These are phyloP conservation scores for Climacium dendroides DNA, from an alignment of 225 moss, liverwort and hornwort species.

Conservation along the genomic window DNA sequence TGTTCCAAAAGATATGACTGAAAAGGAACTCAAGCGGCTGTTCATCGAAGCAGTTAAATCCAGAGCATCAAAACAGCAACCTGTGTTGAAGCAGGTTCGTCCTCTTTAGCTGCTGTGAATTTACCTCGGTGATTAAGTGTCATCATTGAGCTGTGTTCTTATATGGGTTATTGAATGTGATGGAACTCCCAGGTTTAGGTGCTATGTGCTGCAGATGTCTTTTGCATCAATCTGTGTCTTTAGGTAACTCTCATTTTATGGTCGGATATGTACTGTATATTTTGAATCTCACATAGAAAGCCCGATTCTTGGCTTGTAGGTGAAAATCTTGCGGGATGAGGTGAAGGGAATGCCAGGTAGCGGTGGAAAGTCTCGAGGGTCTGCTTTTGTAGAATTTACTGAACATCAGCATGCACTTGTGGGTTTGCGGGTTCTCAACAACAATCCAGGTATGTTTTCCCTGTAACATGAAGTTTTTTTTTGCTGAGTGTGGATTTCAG, in stretches of 20 bases:
- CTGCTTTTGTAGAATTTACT: conserved; percentile 90
- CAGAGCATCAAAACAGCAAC: conserved; percentile 90
- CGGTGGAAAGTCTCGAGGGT: conserved; percentile 64
- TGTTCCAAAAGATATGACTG: conserved; percentile 64
- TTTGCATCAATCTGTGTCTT: neutral
- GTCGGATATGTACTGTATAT: neutral
- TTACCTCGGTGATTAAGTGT: neutral
- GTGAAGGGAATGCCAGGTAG: conserved; percentile 40
- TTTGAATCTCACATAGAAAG: neutral
- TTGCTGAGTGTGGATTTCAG: neutral
- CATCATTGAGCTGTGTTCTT: neutral
- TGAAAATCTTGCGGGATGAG: conserved; percentile 81
- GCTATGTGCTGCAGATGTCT: neutral
- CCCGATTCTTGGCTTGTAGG: conserved; percentile 28
- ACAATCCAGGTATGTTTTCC: conserved; percentile 65
- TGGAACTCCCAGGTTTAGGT: neutral
- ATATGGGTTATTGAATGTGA: neutral
- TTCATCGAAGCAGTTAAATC: conserved; percentile 74
- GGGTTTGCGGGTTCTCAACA: conserved; percentile 84
- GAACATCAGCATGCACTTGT: conserved; percentile 99
- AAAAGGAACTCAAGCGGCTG: conserved; percentile 75
- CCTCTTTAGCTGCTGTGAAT: neutral
- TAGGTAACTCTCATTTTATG: neutral
- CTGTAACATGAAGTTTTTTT: neutral
- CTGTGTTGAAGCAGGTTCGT: conserved; percentile 84